phyloP scores from a whole-genome alignment of 169 alveolate genomes.

The Eimeria falciformis region DNA sequence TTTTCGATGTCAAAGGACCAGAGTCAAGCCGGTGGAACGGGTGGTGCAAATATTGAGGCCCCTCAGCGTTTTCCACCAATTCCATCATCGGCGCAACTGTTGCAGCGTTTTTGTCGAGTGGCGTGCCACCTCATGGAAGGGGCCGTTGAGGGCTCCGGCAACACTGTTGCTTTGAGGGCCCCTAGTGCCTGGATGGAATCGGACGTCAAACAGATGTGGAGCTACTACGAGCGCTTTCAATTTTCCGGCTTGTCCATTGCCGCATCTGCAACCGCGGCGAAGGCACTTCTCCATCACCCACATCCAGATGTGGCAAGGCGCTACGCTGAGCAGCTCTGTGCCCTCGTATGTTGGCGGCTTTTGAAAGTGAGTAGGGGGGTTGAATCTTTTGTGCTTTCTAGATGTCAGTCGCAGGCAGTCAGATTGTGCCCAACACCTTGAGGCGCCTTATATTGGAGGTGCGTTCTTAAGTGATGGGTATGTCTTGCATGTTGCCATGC shows the following conservation, averaged over 20 bases:
- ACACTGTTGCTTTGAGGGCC: not conserved
- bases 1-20: no score
- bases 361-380: not conserved
- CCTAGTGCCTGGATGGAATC: not conserved
- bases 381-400: no score
- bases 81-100: slow-evolving; percentile 30
- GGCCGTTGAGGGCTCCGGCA: not conserved
- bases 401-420: no score
- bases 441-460: no score
- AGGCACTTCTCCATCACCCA: slow-evolving; percentile 47
- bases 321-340: slow-evolving; percentile 40
- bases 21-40: no score
- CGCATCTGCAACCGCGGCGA: slow-evolving; percentile 49
- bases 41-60: not conserved
- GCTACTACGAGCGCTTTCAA: not conserved
- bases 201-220: not conserved
- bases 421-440: no score
- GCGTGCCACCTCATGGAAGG: slow-evolving; percentile 61
- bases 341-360: slow-evolving; percentile 34
- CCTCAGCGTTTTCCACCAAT: not conserved
- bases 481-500: no score
- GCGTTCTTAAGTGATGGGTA: no score
- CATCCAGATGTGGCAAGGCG: slow-evolving; percentile 50
- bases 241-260: slow-evolving; percentile 29
- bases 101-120: slow-evolving; percentile 29